Percentiles rank a stretch among this genome's conserved stretches.
Conservation (phyloP, 2,329 filamentous ascomycete species). For the Apiospora hydei region DNA sequence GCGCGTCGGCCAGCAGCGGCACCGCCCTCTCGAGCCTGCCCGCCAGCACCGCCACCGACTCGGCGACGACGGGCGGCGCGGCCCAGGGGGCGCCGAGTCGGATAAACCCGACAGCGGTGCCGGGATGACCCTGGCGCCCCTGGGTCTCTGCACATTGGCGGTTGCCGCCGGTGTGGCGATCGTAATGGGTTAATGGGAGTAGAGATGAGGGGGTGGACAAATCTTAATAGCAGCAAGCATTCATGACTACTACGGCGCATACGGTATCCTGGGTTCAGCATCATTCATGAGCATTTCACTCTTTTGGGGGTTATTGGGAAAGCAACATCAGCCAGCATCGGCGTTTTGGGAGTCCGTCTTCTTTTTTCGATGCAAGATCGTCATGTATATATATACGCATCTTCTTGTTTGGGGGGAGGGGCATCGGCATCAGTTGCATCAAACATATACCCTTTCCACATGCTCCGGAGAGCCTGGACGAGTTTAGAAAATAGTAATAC, state of each 20-base stretch:
- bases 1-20: background rate
- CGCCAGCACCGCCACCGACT: background rate
- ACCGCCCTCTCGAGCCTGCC: background rate
- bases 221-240: background rate
- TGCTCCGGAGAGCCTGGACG: constrained; percentile 8
- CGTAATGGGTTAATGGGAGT: background rate
- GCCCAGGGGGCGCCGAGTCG: background rate
- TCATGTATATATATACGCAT: background rate
- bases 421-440: background rate
- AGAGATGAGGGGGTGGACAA: background rate
- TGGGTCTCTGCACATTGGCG: background rate
- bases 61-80: background rate
- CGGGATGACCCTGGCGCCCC: constrained; percentile 5
- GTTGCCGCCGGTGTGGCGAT: constrained; percentile 5
- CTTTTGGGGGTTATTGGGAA: constrained; percentile 7
- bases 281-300: constrained; percentile 18
- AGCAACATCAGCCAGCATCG: constrained; percentile 16
- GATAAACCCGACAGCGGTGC: constrained; percentile 4
- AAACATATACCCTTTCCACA: background rate
- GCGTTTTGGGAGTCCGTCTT: background rate
- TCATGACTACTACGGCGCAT: background rate
- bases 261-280: background rate
- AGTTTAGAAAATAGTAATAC: constrained; percentile 3
- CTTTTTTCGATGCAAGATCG: background rate
- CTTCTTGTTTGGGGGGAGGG: background rate